phyloP scores from a whole-genome alignment of 75 land plant species.

The Sequoia sempervirens region DNA sequence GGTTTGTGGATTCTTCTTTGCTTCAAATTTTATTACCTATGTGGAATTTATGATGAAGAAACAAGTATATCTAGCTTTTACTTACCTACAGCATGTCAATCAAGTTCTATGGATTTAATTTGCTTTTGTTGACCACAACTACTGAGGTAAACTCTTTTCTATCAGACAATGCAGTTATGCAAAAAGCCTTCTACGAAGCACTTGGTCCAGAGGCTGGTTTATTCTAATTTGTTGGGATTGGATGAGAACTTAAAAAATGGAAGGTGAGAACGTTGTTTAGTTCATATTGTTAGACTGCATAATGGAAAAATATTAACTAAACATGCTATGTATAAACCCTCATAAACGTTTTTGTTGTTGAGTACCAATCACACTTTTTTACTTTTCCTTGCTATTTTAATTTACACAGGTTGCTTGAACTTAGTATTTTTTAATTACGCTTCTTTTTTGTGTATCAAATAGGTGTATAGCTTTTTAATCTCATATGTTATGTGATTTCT shows the following conservation, averaged over 20 bases:
- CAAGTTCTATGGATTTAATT: neutral
- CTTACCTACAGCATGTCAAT: neutral
- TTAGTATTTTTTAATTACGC: neutral
- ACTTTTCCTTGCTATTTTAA: neutral
- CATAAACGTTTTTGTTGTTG: no score
- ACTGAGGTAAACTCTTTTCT: neutral
- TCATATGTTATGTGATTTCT: neutral
- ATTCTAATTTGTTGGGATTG: constrained; percentile 71
- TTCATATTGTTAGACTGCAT: constrained; percentile 4
- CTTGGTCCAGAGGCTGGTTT: constrained; percentile 53
- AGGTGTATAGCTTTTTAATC: neutral
- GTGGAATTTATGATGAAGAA: neutral
- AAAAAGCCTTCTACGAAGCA: constrained; percentile 64
- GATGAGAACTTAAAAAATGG: constrained; percentile 74
- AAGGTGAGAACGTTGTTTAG: constrained; percentile 30
- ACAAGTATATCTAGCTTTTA: neutral
- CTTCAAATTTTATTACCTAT: neutral
- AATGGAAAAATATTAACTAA: neutral
- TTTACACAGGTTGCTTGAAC: neutral
- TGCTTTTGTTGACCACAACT: neutral
- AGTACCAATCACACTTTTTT: neutral
- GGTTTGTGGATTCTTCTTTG: constrained; percentile 19
- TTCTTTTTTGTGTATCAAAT: neutral
- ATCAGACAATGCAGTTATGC: constrained; percentile 66
- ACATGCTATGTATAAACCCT: no score